Conservation (phyloP, 2,329 filamentous ascomycete genomes). For the Aspergillus pseudoglaucus region DNA sequence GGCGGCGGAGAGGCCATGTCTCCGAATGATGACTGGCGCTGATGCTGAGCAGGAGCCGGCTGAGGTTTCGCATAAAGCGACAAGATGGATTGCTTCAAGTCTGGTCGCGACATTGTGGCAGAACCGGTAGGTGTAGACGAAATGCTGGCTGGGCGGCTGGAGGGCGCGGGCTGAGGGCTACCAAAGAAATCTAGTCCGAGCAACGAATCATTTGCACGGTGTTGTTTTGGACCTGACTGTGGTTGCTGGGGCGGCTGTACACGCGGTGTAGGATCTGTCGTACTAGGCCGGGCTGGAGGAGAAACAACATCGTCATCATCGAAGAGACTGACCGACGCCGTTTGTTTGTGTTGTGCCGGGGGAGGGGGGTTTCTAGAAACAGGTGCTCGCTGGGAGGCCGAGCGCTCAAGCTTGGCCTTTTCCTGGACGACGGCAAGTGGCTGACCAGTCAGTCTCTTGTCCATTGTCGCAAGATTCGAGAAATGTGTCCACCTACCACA, state of each 20-base stretch:
- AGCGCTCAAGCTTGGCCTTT: slow-evolving; percentile 61
- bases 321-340: slow-evolving; percentile 66
- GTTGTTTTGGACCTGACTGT: slow-evolving; percentile 50
- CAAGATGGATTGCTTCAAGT: slow-evolving; percentile 94
- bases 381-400: slow-evolving; percentile 47
- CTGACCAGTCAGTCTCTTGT: slow-evolving; percentile 31
- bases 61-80: slow-evolving; percentile 89
- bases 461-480: not conserved
- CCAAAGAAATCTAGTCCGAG: slow-evolving; percentile 91
- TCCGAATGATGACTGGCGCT: slow-evolving; percentile 59
- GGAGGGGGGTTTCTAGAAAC: slow-evolving; percentile 40
- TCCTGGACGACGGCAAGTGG: slow-evolving; percentile 63
- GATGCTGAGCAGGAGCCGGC: slow-evolving; percentile 49
- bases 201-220: slow-evolving; percentile 75
- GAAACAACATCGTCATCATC: slow-evolving; percentile 61
- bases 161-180: slow-evolving; percentile 60
- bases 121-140: slow-evolving; percentile 54
- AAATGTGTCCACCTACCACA: slow-evolving; percentile 42
- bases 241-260: slow-evolving; percentile 58
- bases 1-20: slow-evolving; percentile 54
- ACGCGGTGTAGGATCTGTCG: slow-evolving; percentile 60
- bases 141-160: slow-evolving; percentile 71
- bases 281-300: slow-evolving; percentile 63
- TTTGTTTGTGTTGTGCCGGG: slow-evolving; percentile 36
- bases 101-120: slow-evolving; percentile 68